phyloP scores from a whole-genome alignment of 1,284 basidiomycete genomes.

The Ceratobasidium papillatum region DNA sequence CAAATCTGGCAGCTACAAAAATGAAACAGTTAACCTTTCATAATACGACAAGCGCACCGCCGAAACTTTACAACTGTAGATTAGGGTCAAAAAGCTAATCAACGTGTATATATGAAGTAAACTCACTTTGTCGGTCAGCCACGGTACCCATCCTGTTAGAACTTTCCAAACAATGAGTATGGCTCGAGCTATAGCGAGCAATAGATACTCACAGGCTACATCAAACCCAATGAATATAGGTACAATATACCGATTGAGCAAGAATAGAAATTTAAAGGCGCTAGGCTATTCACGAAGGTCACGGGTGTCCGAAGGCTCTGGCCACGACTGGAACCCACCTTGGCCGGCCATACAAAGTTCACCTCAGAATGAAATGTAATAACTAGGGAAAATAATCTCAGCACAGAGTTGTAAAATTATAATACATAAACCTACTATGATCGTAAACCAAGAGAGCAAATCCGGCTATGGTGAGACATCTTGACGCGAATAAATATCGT shows the following conservation, averaged over 20 bases:
- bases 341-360: conserved; percentile 38
- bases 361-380: conserved; percentile 36
- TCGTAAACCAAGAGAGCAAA: conserved; percentile 40
- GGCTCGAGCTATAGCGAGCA: not conserved
- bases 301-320: not conserved
- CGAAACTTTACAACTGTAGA: conserved; percentile 18
- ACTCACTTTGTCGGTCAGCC: conserved; percentile 35
- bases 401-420: not conserved
- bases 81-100: not conserved
- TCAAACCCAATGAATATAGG: conserved; percentile 29
- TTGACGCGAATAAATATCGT: conserved; percentile 1
- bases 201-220: conserved; percentile 18
- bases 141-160: conserved; percentile 8
- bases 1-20: conserved; percentile 33
- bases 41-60: not conserved
- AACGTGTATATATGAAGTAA: not conserved
- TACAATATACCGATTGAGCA: conserved; percentile 40
- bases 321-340: not conserved
- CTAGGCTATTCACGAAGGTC: conserved; percentile 15
- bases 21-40: not conserved
- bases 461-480: conserved; percentile 23
- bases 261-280: conserved; percentile 34
- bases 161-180: not conserved
- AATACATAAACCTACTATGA: conserved; percentile 32
- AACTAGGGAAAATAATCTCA: not conserved